Percentiles rank a stretch among this genome's conserved stretches.
These are phyloP conservation scores for Tremella mesenterica DNA, from an alignment of 768 basidiomycete species.

Conservation along the genomic window DNA sequence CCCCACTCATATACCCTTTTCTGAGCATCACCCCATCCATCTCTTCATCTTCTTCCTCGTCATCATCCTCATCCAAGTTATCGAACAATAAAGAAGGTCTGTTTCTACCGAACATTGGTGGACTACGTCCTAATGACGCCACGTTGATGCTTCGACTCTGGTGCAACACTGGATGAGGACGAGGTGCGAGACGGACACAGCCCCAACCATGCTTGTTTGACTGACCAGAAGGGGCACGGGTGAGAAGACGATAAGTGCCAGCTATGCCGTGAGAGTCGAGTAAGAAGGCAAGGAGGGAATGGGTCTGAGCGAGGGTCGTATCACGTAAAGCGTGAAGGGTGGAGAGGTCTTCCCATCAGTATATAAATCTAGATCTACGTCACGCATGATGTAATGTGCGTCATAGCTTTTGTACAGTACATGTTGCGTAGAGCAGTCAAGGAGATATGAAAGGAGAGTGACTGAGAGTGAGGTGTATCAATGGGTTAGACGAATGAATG, in stretches of 20 bases:
- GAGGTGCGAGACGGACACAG: conserved; percentile 38
- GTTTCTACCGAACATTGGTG: too few relatives aligned
- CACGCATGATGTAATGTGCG: neutral
- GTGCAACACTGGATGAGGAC: conserved; percentile 2
- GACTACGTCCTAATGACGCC: neutral
- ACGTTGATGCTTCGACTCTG: neutral
- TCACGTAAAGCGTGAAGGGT: conserved; percentile 41
- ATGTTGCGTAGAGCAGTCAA: too few relatives aligned
- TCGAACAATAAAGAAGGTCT: too few relatives aligned
- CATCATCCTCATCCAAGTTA: conserved; percentile 15
- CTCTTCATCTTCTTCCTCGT: conserved; percentile 6
- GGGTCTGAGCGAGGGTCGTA: conserved; percentile 38
- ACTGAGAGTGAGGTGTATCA: too few relatives aligned
- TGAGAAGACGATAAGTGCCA: conserved; percentile 37
- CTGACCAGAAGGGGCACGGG: conserved; percentile 25
- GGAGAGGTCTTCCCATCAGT: conserved; percentile 28
- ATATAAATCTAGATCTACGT: neutral
- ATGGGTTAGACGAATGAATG: too few relatives aligned
- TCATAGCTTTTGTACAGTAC: too few relatives aligned
- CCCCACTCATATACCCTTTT: conserved; percentile 22
- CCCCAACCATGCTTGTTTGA: conserved; percentile 29
- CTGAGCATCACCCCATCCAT: conserved; percentile 13
- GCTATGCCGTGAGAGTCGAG: conserved; percentile 26
- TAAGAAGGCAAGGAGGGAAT: conserved; percentile 32
- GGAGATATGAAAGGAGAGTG: too few relatives aligned